Conservation (phyloP, 805 yeast species). For the Cyberlindnera japonica region DNA sequence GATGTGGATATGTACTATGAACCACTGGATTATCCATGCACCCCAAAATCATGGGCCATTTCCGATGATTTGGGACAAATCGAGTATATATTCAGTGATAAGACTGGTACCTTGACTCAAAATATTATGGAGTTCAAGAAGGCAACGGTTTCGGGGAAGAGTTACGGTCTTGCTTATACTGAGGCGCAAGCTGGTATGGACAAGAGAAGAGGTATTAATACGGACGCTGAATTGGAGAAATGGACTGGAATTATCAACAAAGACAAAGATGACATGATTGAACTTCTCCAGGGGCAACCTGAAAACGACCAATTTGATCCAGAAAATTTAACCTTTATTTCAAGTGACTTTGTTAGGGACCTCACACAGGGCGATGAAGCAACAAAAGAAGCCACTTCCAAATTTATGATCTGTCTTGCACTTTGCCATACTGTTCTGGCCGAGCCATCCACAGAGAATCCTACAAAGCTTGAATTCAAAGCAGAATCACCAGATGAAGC, state of each 20-base stretch:
- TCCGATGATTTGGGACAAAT: conserved; percentile 84
- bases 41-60: conserved; percentile 80
- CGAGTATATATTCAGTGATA: conserved; percentile 80
- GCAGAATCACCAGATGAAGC: conserved; percentile 92
- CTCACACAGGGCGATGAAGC: conserved; percentile 40
- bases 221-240: conserved; percentile 48
- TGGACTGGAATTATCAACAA: conserved; percentile 49
- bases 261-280: conserved; percentile 59
- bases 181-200: conserved; percentile 78
- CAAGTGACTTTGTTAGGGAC: conserved; percentile 61
- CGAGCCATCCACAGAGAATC: conserved; percentile 60
- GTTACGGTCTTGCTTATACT: conserved; percentile 77
- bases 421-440: conserved; percentile 75
- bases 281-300: conserved; percentile 33
- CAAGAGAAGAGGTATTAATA: conserved; percentile 72
- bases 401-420: conserved; percentile 71
- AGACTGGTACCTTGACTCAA: conserved; percentile 80
- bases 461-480: conserved; percentile 52
- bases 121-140: conserved; percentile 84
- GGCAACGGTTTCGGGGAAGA: conserved; percentile 67
- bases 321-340: conserved; percentile 63
- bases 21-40: conserved; percentile 71
- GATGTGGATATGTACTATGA: conserved; percentile 70
- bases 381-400: conserved; percentile 58
- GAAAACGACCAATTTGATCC: conserved; percentile 41